Base-by-base conservation (phyloP, 495 filamentous ascomycete species). In the Penicillium salamii region DNA sequence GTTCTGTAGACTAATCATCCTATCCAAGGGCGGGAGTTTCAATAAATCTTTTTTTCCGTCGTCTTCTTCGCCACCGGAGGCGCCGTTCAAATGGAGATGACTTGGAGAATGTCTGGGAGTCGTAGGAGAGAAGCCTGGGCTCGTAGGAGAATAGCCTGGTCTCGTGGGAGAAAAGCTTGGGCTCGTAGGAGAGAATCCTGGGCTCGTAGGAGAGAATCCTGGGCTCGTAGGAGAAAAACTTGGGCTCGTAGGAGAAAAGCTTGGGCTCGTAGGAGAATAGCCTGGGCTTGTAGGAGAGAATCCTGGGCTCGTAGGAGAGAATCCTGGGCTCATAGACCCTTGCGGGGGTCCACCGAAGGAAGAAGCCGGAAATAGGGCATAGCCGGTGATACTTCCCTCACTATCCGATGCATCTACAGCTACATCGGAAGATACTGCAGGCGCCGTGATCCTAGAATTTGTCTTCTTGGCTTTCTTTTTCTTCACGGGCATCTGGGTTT, bases 1-100 rank as follows among this genome's bases (percentile, higher is more conserved):
- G 5, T 28, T 9, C 23, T 53, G 43, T 5, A 53, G 21, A 9
- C 17, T 20, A 37, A 53, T 24, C 19, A 47, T 19, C 14, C 28
- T 20, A 9, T 46, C 37, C 37, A 47, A n/a, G 7, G 29, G 17
- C 3, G 21, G 36, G 1, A 17, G 11, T 1, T 4, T 18, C 3
- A 7, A 2, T 17, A n/a, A 15, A 19, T n/a, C 7, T n/a, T 17
- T 3, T 7, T 33, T 42, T 49, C 46, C 13, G 9, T 42, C 21
- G 2, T 40, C 46, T 6, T 41, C 46, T 3, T 36, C 44, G 13
- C 38, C 32, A 51, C 44, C 39, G 24, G 45, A 37, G 47, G 26
- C n/a, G n/a, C n/a, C n/a, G n/a, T n/a, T n/a, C n/a, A n/a, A n/a
- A n/a, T n/a, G n/a, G n/a, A n/a, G n/a, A n/a, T n/a, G n/a, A n/a